These are phyloP conservation scores for Spiromastix sp. DNA, from an alignment of 2,329 filamentous ascomycete species.

Conservation along the genomic window DNA sequence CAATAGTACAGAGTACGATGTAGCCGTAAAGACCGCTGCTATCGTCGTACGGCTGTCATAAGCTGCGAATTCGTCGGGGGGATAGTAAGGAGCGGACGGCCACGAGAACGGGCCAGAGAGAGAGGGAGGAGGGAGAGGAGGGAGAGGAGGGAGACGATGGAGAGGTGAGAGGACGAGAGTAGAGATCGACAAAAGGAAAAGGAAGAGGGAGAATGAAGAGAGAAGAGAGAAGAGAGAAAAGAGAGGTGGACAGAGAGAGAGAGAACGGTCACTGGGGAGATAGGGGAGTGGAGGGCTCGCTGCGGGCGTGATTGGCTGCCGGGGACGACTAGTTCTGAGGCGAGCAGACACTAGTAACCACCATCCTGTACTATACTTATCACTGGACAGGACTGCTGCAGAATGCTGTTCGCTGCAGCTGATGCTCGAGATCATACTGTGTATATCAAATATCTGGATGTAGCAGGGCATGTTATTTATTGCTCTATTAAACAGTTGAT, in stretches of 20 bases:
- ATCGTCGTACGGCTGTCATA: slow-evolving; percentile 4
- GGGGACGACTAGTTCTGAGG: no score
- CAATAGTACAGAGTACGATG: no score
- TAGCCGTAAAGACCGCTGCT: no score
- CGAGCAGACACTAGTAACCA: no score
- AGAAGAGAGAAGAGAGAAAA: slow-evolving; percentile 2
- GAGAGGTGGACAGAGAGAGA: background rate
- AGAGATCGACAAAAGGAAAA: slow-evolving; percentile 8
- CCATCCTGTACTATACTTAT: no score
- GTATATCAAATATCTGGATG: no score
- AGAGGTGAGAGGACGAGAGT: slow-evolving; percentile 9
- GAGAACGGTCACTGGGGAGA: background rate
- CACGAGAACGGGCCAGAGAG: slow-evolving; percentile 15
- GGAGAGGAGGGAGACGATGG: slow-evolving; percentile 8
- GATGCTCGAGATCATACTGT: no score
- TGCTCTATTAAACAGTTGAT: no score
- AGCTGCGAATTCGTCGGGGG: slow-evolving; percentile 1
- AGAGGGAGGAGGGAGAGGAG: slow-evolving; percentile 11
- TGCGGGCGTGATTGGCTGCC: background rate
- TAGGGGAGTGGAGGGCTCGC: background rate
- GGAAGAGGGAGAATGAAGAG: slow-evolving; percentile 9
- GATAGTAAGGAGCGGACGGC: slow-evolving; percentile 29
- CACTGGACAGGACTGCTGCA: no score
- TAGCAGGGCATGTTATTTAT: no score
- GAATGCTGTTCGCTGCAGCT: no score